Percentiles rank a stretch among this genome's conserved stretches.
Conservation (phyloP, 371 early-diverging fungal species). For the Zopfochytrium polystomum region DNA sequence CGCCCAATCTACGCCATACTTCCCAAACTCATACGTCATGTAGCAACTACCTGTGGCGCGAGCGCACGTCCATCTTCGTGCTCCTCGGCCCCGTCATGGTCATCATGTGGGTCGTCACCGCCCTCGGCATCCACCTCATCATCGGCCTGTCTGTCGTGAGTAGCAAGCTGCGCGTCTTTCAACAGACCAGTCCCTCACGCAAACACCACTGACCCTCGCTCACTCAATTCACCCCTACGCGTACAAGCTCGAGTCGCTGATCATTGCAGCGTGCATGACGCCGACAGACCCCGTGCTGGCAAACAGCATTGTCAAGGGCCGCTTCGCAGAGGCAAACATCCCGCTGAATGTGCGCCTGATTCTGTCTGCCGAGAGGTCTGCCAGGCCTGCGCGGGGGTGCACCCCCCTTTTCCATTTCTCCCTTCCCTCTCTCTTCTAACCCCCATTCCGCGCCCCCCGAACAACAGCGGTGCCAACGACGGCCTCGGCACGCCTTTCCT, state of each 20-base stretch:
- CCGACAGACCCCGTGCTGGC: no score
- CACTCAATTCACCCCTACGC: no score
- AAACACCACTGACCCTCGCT: no score
- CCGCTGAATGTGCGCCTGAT: slow-evolving; percentile 76
- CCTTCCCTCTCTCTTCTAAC: no score
- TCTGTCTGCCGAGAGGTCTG: slow-evolving; percentile 80
- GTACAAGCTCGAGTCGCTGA: slow-evolving; percentile 42
- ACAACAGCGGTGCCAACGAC: slow-evolving; percentile 70
- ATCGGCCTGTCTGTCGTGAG: slow-evolving; percentile 65
- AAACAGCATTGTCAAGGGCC: slow-evolving; percentile 90
- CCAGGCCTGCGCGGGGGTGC: no score
- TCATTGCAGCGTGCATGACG: slow-evolving; percentile 85
- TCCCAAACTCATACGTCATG: background rate
- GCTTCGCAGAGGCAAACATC: slow-evolving; percentile 88
- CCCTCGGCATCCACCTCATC: slow-evolving; percentile 64
- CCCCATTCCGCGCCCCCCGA: background rate
- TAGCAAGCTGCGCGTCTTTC: background rate
- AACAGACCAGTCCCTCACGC: no score
- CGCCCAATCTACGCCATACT: no score
- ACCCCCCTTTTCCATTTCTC: no score
- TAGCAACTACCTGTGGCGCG: slow-evolving; percentile 45
- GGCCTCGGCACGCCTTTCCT: slow-evolving; percentile 80
- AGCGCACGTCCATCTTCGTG: slow-evolving; percentile 66
- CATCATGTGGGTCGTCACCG: slow-evolving; percentile 83
- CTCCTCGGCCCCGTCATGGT: slow-evolving; percentile 84